A percentile compares a stretch with the other conserved stretches of the same genome.
These are phyloP conservation scores for Cyclocybe cylindracea DNA, from an alignment of 768 basidiomycete species.

Conservation along the genomic window DNA sequence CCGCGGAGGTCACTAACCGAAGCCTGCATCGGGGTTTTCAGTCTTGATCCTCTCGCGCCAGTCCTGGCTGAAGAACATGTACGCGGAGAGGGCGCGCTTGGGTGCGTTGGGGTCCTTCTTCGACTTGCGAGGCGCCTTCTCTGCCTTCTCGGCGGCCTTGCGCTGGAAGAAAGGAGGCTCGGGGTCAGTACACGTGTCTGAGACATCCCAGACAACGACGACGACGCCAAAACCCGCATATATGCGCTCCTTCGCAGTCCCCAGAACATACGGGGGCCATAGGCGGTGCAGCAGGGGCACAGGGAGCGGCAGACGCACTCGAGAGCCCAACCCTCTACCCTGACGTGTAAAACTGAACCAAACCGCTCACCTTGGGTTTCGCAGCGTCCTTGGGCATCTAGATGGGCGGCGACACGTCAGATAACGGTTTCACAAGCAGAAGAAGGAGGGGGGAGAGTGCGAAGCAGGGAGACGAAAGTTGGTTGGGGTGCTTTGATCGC, in stretches of 20 bases:
- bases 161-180: slow-evolving; percentile 43
- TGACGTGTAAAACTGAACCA: slow-evolving; percentile 19
- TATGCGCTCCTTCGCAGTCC: neutral
- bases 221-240: slow-evolving; percentile 6
- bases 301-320: neutral
- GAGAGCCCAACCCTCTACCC: slow-evolving; percentile 2
- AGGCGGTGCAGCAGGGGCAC: neutral
- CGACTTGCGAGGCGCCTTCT: slow-evolving; percentile 56
- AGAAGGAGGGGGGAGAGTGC: slow-evolving; percentile 8
- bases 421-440: slow-evolving; percentile 9
- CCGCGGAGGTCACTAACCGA: slow-evolving; percentile 55
- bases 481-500: neutral
- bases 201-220: slow-evolving; percentile 12
- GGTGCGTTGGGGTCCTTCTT: slow-evolving; percentile 86
- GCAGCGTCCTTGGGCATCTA: slow-evolving; percentile 81
- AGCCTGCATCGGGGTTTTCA: slow-evolving; percentile 93
- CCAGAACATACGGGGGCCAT: neutral
- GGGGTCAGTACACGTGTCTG: slow-evolving; percentile 4
- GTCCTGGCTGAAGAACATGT: slow-evolving; percentile 99
- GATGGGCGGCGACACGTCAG: slow-evolving; percentile 21
- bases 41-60: slow-evolving; percentile 94
- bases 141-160: slow-evolving; percentile 75
- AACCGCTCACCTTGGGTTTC: slow-evolving; percentile 62
- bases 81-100: slow-evolving; percentile 92
- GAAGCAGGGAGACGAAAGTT: slow-evolving; percentile 5